Evolutionary conservation across 345 rosid genomes (phyloP).

Genomic region (Syzygium jambos): DNA sequence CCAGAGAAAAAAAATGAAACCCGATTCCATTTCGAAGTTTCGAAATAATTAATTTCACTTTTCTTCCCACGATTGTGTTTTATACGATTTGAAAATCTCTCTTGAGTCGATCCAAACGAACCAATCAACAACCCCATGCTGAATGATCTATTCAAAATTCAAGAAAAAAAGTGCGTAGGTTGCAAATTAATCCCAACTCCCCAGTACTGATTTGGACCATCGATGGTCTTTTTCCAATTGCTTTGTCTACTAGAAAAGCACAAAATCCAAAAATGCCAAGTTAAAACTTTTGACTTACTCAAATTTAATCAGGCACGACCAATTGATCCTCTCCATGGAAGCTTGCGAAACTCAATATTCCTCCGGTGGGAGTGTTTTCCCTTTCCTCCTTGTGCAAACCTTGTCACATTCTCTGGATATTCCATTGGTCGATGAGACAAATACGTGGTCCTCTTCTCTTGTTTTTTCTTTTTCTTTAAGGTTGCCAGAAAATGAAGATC

Average conservation of each 20-base stretch:
- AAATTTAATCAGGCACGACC: background rate
- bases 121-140: background rate
- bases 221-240: background rate
- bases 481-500: background rate
- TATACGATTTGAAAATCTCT: background rate
- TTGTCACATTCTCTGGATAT: background rate
- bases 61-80: background rate
- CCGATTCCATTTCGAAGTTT: background rate
- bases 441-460: background rate
- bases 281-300: background rate
- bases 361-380: background rate
- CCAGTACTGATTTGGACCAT: background rate
- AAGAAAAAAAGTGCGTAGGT: background rate
- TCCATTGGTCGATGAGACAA: background rate
- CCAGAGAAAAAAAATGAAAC: accelerated
- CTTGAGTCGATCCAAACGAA: background rate
- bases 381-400: background rate
- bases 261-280: background rate
- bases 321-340: background rate
- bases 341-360: background rate
- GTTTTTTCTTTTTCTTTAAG: background rate
- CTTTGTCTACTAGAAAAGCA: background rate
- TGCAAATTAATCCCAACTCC: background rate
- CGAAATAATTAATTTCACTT: background rate
- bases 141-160: background rate